Evolutionary conservation across 208 protist genomes (phyloP).

Genomic region (Leptomonas pyrrhocoris): DNA sequence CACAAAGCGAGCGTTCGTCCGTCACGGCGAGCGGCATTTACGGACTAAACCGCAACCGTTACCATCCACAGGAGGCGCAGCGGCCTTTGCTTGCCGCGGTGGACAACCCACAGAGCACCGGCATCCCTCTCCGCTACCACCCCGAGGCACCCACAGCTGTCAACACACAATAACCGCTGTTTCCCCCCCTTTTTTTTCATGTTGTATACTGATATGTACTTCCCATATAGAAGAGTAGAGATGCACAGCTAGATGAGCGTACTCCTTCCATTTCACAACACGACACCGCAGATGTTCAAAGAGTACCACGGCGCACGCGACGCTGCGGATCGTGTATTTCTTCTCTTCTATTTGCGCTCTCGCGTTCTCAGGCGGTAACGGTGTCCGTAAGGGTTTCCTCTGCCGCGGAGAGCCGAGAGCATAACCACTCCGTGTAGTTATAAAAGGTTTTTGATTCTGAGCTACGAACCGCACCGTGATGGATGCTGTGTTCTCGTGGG

Average conservation of each 20-base stretch:
- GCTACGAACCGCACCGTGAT: too few species aligned
- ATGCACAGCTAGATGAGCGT: too few species aligned
- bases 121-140: constrained; percentile 20
- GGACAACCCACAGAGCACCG: constrained; percentile 2
- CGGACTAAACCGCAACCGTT: constrained; percentile 9
- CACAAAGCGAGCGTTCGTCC: constrained; percentile 17
- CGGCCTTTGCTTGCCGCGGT: not conserved
- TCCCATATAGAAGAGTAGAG: too few species aligned
- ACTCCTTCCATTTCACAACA: too few species aligned
- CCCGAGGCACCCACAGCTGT: not conserved
- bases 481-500: too few species aligned
- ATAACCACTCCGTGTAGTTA: too few species aligned
- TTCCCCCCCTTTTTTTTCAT: not conserved
- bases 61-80: constrained; percentile 8
- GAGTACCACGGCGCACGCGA: too few species aligned
- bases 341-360: not conserved
- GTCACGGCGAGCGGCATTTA: constrained; percentile 15
- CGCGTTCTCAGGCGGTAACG: too few species aligned
- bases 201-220: not conserved
- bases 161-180: not conserved
- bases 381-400: too few species aligned
- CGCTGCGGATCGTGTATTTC: not conserved
- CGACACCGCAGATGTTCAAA: too few species aligned
- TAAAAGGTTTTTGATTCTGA: too few species aligned
- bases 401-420: too few species aligned